A percentile compares a stretch with the other conserved stretches of the same genome.
phyloP scores from a whole-genome alignment of 352 stramenopile species.

The Phytophthora syringae region DNA sequence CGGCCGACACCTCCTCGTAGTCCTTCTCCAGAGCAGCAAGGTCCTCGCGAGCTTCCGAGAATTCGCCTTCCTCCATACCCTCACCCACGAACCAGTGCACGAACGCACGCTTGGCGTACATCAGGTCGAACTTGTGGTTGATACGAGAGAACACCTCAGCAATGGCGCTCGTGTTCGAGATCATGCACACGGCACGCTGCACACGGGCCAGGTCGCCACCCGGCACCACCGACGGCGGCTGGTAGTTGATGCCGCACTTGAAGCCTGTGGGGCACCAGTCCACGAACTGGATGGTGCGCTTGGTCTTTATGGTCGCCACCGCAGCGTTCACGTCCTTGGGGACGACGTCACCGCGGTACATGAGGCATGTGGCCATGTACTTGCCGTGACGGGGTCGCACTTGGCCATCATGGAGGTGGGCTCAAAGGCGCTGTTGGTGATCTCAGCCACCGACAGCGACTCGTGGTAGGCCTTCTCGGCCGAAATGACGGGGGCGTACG shows the following conservation, averaged over 20 bases:
- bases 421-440: slow-evolving; percentile 99
- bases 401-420: slow-evolving; percentile 99
- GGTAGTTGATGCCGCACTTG: slow-evolving; percentile 94
- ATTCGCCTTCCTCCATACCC: slow-evolving; percentile 99
- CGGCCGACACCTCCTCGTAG: slow-evolving; percentile 99
- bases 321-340: slow-evolving; percentile 95
- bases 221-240: slow-evolving; percentile 96
- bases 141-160: slow-evolving; percentile 98
- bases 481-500: slow-evolving; percentile 98
- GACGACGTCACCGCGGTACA: slow-evolving; percentile 97
- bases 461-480: slow-evolving; percentile 98
- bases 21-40: slow-evolving; percentile 85
- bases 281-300: slow-evolving; percentile 98
- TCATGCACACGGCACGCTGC: slow-evolving; percentile 98
- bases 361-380: slow-evolving; percentile 98
- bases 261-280: slow-evolving; percentile 98
- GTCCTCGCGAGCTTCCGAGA: slow-evolving; percentile 99
- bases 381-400: slow-evolving; percentile 99
- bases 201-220: slow-evolving; percentile 97
- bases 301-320: slow-evolving; percentile 98
- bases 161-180: slow-evolving; percentile 99
- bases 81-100: slow-evolving; percentile 99
- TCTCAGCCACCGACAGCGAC: slow-evolving; percentile 97
- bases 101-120: slow-evolving; percentile 99
- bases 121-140: slow-evolving; percentile 99